Base-by-base conservation (phyloP, 2,329 filamentous ascomycete species). In the Aspergillus clavatus region DNA sequence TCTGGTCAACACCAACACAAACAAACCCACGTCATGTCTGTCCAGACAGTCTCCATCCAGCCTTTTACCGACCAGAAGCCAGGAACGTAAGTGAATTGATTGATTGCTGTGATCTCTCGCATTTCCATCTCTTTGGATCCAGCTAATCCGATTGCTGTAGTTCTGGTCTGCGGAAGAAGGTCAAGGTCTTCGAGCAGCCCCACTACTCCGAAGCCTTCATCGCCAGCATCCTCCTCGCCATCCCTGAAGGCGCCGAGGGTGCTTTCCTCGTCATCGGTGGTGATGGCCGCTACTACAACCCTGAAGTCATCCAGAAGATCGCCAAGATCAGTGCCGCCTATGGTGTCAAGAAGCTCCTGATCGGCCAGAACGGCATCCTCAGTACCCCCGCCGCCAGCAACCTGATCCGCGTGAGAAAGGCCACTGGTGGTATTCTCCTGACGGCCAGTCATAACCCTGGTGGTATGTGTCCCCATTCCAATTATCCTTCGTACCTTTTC, bases 401-500 rank as follows among this genome's bases (percentile, higher is more conserved):
- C 74, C 73, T 98, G 62, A 98, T 98, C 67, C 84, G 93, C 61
- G 90, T 95, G 74, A 82, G 87, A 65, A 87, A 93, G 72, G 93
- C 93, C 48, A 98, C 93, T 14, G 93, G 93, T 63, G 93, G 93
- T 66, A 98, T 98, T 63, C 79, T 98, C 50, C 76, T 98, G 72
- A 98, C 93, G 52, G 93, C 93, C 58, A 95, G 89, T 69, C 93
- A 98, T 79, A 98, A 98, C 76, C 90, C 93, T 50, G 93, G 93
- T 70, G 93, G 91, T 91, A 75, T 70, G 84, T 73, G 19, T 10
- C 10, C 5, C 16, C 18, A 21, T n/a, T n/a, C n/a, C n/a, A n/a
- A n/a, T n/a, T n/a, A n/a, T n/a, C n/a, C n/a, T n/a, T n/a, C n/a
- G 29, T 14, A 41, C 23, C 7, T 19, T 31, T 49, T 24, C 31